Evolutionary conservation across 1,284 basidiomycete genomes (phyloP), one percentile per base, ranked within the genome.

Genomic region (Rhodotorula sp.): DNA sequence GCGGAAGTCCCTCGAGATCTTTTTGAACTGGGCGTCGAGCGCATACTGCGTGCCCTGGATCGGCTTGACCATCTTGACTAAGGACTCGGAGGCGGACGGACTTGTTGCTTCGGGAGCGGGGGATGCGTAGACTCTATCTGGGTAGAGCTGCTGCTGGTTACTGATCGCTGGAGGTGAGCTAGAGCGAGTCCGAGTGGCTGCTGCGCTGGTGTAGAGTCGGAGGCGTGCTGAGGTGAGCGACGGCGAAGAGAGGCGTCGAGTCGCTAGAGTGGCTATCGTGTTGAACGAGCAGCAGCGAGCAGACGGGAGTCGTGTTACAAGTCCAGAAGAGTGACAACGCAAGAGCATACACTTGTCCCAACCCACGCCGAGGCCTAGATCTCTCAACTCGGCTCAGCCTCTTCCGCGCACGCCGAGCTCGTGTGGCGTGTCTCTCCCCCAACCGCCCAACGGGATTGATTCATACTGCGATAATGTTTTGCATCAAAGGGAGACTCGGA

Each of bases 1-100:
- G 64, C 83, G 70, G 72, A 84, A 84, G 72, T 84, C 83, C 31
- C 83, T 68, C 29, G 78, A 70, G 43, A 82, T 79, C 58, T 73
- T 68, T 21, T 74, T 69, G 21, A 82, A 73, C 31, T 80, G 76
- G 7, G 81, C 82, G 71, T 84, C 60, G 39, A 62, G 34, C 29
- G 61, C 67, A 72, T 74, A 46, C 47, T 66, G 60, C 10, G 47
- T 49, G 54, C 54, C 54, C 54, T 56, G 54, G 54, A 56, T 56
- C 26, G 54, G 54, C 62, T 64, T 64, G 60, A 43, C 51, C 63
- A 72, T 69, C n/a, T 31, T 67, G 29, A 39, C 8, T 21, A 34
- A 58, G 29, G 29, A 29, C 20, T 60, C 43, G 46, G 58, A 20
- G 46, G 31, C 57, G 57, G 34, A 39, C 31, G 31, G 57, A 14